Evolutionary conservation across 345 rosid species (phyloP).

Genomic region (Arabis hirsuta): DNA sequence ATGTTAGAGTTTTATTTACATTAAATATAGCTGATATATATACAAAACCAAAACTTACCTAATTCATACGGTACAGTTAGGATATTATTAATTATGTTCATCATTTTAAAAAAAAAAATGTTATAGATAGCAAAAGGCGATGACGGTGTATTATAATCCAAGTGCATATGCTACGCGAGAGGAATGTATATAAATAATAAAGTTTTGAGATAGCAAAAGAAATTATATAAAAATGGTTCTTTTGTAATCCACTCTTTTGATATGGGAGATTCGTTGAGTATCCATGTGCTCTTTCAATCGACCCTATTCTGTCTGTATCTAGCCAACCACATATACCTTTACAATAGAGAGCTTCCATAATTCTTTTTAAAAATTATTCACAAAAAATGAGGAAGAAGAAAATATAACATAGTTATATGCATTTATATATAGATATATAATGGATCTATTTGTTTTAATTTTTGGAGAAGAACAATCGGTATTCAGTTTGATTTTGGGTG

Average conservation of each 20-base stretch:
- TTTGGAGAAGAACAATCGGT: not conserved
- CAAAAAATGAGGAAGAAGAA: not conserved
- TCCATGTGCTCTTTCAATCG: slow-evolving; percentile 44
- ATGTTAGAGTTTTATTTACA: too few relatives aligned
- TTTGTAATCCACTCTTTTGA: slow-evolving; percentile 42
- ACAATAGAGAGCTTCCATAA: slow-evolving; percentile 27
- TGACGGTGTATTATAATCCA: slow-evolving; percentile 8
- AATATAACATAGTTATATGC: slow-evolving; percentile 1
- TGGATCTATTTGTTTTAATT: not conserved
- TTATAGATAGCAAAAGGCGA: slow-evolving; percentile 4
- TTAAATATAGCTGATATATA: too few relatives aligned
- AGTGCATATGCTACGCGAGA: slow-evolving; percentile 32
- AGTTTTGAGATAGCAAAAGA: not conserved
- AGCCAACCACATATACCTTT: slow-evolving; percentile 42
- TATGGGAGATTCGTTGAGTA: slow-evolving; percentile 42
- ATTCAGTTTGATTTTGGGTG: not conserved
- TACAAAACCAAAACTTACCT: too few relatives aligned
- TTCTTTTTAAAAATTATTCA: slow-evolving; percentile 3
- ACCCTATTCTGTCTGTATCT: slow-evolving; percentile 43
- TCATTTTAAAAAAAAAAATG: too few relatives aligned
- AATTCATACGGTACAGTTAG: too few relatives aligned
- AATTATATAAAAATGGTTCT: slow-evolving; percentile 15
- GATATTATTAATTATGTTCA: too few relatives aligned
- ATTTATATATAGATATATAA: not conserved
- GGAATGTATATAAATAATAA: not conserved